These are phyloP conservation scores for Macrolepiota albuminosa DNA, from an alignment of 768 basidiomycete genomes.

Conservation along the genomic window DNA sequence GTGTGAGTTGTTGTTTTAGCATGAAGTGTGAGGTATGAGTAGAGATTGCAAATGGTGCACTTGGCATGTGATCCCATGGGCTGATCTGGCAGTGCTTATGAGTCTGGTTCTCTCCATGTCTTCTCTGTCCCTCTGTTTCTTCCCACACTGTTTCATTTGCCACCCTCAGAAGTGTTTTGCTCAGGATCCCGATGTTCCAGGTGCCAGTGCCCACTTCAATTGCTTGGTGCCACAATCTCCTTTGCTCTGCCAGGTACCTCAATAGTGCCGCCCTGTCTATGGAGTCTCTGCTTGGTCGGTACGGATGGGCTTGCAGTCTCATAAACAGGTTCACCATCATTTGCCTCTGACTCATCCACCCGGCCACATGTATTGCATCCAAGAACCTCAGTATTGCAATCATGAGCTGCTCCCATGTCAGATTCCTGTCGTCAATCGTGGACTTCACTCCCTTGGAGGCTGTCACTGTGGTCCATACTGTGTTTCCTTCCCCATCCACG, in stretches of 20 bases:
- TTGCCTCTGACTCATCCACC: not conserved
- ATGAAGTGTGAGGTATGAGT: too few relatives aligned
- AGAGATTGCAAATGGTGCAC: too few relatives aligned
- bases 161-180: not conserved
- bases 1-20: too few relatives aligned
- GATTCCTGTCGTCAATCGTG: not conserved
- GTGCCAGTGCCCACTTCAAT: not conserved
- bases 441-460: not conserved
- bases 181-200: not conserved
- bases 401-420: not conserved
- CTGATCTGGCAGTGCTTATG: too few relatives aligned
- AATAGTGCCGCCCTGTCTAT: not conserved
- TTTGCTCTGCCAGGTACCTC: not conserved
- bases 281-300: not conserved
- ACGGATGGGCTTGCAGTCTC: not conserved
- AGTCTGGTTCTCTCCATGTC: not conserved
- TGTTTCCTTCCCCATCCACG: not conserved
- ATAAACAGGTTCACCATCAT: not conserved
- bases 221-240: not conserved
- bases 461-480: not conserved
- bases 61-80: too few relatives aligned
- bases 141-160: not conserved
- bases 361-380: not conserved
- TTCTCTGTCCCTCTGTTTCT: not conserved
- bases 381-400: not conserved